phyloP scores from a whole-genome alignment of 1,284 basidiomycete genomes.

The Ustilago esculenta region DNA sequence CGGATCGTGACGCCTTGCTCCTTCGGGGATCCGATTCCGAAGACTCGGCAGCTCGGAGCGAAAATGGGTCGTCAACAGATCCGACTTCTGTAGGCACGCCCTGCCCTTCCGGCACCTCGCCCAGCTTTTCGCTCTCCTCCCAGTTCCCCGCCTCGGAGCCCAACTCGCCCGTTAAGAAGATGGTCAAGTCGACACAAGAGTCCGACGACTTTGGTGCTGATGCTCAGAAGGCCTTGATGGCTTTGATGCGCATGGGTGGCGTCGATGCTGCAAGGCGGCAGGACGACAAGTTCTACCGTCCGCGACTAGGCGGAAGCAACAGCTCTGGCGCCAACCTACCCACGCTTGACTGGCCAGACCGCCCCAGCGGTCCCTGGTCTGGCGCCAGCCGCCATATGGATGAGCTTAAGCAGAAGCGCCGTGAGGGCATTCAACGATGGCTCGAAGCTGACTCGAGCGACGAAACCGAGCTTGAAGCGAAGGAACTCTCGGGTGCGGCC shows the following conservation, averaged over 20 bases:
- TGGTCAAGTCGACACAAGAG: conserved; percentile 1
- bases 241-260: conserved; percentile 16
- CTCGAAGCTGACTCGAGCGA: conserved; percentile 45
- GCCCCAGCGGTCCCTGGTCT: conserved; percentile 45
- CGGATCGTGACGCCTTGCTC: conserved; percentile 29
- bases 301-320: conserved; percentile 33
- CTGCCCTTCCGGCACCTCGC: conserved; percentile 40
- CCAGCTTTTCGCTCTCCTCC: conserved; percentile 50
- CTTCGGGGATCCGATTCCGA: conserved; percentile 42
- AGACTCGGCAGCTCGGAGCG: conserved; percentile 43
- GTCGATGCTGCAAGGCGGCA: conserved; percentile 5
- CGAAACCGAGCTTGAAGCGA: conserved; percentile 21
- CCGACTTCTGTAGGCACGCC: conserved; percentile 48
- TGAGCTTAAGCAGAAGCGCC: conserved; percentile 37
- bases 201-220: conserved; percentile 18
- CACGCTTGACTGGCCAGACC: conserved; percentile 51
- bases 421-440: conserved; percentile 40
- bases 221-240: conserved; percentile 23
- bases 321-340: conserved; percentile 22
- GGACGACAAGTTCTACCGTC: conserved; percentile 21
- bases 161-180: conserved; percentile 38
- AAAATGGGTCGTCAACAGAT: conserved; percentile 38
- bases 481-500: conserved; percentile 14
- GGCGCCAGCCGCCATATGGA: conserved; percentile 43
- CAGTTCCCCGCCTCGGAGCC: conserved; percentile 53